Percentiles rank a stretch among this genome's conserved stretches.
Evolutionary conservation across 2,329 filamentous ascomycete species (phyloP).

Genomic region (Davidsoniella neocaledoniae): DNA sequence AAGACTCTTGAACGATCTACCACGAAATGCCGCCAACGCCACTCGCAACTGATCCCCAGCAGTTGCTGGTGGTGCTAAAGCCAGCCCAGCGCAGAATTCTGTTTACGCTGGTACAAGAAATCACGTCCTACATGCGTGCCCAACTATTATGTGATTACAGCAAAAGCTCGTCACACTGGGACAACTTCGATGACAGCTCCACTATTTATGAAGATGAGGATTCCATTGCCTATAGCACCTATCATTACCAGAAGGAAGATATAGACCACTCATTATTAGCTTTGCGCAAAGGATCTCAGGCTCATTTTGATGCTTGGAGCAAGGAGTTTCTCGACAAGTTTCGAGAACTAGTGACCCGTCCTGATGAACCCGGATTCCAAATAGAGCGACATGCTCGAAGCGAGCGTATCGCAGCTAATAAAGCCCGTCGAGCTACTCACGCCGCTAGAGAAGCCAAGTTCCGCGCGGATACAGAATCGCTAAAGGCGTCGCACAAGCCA

Average conservation of each 20-base stretch:
- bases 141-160: constrained; percentile 27
- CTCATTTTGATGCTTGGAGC: constrained; percentile 11
- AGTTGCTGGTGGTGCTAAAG: constrained; percentile 38
- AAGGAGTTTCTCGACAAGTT: constrained; percentile 10
- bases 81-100: constrained; percentile 33
- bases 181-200: constrained; percentile 11
- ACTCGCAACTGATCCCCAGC: constrained; percentile 35
- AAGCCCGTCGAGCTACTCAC: constrained; percentile 14
- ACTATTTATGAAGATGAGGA: constrained; percentile 6
- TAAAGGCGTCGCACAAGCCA: constrained; percentile 37
- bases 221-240: too few relatives aligned
- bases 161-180: constrained; percentile 14
- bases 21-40: constrained; percentile 21
- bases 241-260: too few relatives aligned
- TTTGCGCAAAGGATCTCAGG: constrained; percentile 5
- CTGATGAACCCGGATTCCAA: constrained; percentile 25
- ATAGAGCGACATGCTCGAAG: constrained; percentile 30
- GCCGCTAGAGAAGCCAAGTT: constrained; percentile 20
- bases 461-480: constrained; percentile 23
- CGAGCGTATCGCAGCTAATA: constrained; percentile 20
- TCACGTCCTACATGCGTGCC: constrained; percentile 36
- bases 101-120: constrained; percentile 32
- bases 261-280: constrained; percentile 12
- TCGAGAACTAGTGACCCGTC: constrained; percentile 4
- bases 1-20: neutral